A percentile compares a stretch with the other conserved stretches of the same genome.
These are phyloP conservation scores for Coccomyxa sp. DNA, from an alignment of 139 green algal genomes.

Conservation along the genomic window DNA sequence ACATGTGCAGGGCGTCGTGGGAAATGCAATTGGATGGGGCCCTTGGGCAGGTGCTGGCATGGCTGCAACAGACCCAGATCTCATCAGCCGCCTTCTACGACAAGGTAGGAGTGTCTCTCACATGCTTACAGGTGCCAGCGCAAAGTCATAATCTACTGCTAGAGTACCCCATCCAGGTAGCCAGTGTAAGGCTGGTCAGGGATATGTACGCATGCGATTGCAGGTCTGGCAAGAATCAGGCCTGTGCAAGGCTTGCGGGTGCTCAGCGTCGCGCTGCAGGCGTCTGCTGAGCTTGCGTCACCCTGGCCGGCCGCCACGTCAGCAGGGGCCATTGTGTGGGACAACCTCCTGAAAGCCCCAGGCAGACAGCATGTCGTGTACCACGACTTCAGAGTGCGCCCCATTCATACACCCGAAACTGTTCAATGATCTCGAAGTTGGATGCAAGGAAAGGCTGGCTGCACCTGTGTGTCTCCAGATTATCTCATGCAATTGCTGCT, in stretches of 20 bases:
- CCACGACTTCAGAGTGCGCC: neutral
- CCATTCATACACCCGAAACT: too few relatives aligned
- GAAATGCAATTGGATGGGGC: slow-evolving; percentile 34
- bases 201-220: too few relatives aligned
- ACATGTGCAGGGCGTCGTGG: slow-evolving; percentile 1
- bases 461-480: too few relatives aligned
- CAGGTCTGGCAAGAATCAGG: slow-evolving; percentile 41
- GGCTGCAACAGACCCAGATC: slow-evolving; percentile 23
- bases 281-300: neutral
- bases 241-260: slow-evolving; percentile 45
- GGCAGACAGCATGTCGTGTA: neutral
- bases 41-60: slow-evolving; percentile 31
- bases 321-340: slow-evolving; percentile 10
- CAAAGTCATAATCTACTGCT: too few relatives aligned
- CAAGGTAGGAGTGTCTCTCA: slow-evolving; percentile 3
- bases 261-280: slow-evolving; percentile 16
- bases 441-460: too few relatives aligned
- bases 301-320: neutral
- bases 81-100: slow-evolving; percentile 33
- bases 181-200: too few relatives aligned
- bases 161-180: too few relatives aligned
- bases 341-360: slow-evolving; percentile 16
- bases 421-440: too few relatives aligned
- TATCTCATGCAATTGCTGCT: too few relatives aligned
- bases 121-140: neutral